Evolutionary conservation across 2,329 filamentous ascomycete species (phyloP).

Genomic region (Botryosphaeria dothidea): DNA sequence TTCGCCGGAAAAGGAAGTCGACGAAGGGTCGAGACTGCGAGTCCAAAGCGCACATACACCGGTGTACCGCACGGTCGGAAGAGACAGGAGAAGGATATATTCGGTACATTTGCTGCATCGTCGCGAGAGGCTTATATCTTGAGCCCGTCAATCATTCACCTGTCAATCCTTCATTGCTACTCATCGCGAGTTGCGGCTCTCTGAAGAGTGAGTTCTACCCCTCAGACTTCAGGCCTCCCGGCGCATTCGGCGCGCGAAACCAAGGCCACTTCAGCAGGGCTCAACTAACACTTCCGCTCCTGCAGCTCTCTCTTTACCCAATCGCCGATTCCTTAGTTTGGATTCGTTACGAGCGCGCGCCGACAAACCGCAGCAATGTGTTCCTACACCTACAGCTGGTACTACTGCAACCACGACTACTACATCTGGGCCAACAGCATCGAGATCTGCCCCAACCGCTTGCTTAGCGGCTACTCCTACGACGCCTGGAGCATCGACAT

Average conservation of each 20-base stretch:
- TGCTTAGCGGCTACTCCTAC: conserved; percentile 48
- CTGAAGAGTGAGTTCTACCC: neutral
- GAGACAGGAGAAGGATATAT: conserved; percentile 2
- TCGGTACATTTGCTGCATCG: neutral
- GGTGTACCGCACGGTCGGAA: neutral
- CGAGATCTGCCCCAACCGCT: conserved; percentile 47
- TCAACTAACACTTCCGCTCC: neutral
- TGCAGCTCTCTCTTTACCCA: neutral
- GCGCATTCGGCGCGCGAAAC: neutral
- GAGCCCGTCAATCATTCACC: neutral
- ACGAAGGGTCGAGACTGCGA: neutral
- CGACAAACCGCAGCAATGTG: conserved; percentile 38
- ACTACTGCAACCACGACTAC: conserved; percentile 51
- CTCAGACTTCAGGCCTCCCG: neutral
- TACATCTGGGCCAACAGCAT: conserved; percentile 49
- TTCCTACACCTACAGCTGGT: conserved; percentile 49
- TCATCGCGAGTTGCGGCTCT: neutral
- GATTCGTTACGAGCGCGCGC: neutral
- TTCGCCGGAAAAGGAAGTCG: neutral
- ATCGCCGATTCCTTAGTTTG: neutral
- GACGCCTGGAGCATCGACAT: conserved; percentile 52
- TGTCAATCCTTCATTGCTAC: neutral
- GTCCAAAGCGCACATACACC: conserved; percentile 7
- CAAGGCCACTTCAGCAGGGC: too few relatives aligned
- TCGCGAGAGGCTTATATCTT: neutral